phyloP scores from a whole-genome alignment of 1,284 basidiomycete genomes.

The Chalciporus sp. region DNA sequence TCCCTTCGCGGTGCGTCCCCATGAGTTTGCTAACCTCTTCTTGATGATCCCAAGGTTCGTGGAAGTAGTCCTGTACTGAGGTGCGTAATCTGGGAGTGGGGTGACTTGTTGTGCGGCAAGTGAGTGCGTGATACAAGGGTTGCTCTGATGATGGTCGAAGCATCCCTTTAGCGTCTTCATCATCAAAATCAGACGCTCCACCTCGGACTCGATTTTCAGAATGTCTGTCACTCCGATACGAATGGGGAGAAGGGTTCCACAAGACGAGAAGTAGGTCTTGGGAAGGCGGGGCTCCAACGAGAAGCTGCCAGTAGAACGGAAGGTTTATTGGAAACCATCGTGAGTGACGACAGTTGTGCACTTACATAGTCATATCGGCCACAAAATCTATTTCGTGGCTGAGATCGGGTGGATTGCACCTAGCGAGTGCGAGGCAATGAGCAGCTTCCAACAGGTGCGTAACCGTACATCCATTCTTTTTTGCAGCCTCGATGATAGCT shows the following conservation, averaged over 20 bases:
- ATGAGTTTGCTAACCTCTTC: neutral
- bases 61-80: neutral
- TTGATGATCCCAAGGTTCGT: neutral
- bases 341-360: too few species aligned
- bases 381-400: neutral
- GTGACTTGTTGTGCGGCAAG: neutral
- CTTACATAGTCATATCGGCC: neutral
- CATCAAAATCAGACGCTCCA: neutral
- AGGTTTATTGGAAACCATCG: too few species aligned
- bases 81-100: neutral
- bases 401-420: neutral
- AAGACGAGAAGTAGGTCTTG: neutral
- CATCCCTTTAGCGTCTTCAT: neutral
- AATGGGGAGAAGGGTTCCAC: neutral
- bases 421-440: constrained; percentile 1
- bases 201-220: neutral
- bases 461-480: neutral
- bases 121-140: neutral
- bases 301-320: neutral
- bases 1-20: neutral
- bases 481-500: neutral
- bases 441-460: constrained; percentile 6
- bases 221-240: neutral
- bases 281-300: neutral
- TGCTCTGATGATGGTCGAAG: neutral